Conservation (phyloP, 2,329 filamentous ascomycete genomes). For the Rutstroemia sp. region DNA sequence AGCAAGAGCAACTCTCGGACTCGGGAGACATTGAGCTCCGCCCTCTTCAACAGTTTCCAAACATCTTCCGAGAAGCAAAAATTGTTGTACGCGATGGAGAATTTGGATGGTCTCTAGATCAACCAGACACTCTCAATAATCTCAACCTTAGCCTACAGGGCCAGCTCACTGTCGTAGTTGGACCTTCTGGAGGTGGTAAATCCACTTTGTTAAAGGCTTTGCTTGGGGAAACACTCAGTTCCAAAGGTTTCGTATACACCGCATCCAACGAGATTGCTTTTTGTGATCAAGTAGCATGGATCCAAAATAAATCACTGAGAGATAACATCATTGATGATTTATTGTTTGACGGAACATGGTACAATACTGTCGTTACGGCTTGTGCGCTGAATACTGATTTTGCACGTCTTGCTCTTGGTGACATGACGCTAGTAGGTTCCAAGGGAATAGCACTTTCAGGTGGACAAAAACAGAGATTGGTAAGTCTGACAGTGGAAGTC, state of each 20-base stretch:
- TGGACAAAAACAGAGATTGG: conserved; percentile 17
- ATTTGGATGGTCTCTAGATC: neutral
- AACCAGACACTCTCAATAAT: neutral
- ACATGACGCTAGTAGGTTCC: conserved; percentile 24
- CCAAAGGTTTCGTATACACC: conserved; percentile 6
- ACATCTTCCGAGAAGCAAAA: neutral
- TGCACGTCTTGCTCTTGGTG: conserved; percentile 21
- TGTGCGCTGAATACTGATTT: conserved; percentile 20
- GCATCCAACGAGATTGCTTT: conserved; percentile 29
- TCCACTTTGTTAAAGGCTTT: conserved; percentile 21
- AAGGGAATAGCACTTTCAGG: conserved; percentile 28
- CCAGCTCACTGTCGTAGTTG: conserved; percentile 21
- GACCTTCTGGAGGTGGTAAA: conserved; percentile 27
- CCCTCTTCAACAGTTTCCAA: neutral
- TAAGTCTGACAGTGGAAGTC: conserved; percentile 4
- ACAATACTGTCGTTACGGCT: conserved; percentile 17
- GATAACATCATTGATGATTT: conserved; percentile 10
- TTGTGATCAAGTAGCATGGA: conserved; percentile 39
- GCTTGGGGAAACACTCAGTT: conserved; percentile 16
- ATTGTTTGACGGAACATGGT: conserved; percentile 21
- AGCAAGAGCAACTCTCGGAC: neutral
- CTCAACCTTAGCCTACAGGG: neutral
- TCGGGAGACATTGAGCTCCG: neutral
- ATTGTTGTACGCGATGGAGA: neutral
- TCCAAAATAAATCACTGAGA: conserved; percentile 33